A percentile compares a stretch with the other conserved stretches of the same genome.
Evolutionary conservation across 768 basidiomycete genomes (phyloP).

Genomic region (Suillus ampliporus): DNA sequence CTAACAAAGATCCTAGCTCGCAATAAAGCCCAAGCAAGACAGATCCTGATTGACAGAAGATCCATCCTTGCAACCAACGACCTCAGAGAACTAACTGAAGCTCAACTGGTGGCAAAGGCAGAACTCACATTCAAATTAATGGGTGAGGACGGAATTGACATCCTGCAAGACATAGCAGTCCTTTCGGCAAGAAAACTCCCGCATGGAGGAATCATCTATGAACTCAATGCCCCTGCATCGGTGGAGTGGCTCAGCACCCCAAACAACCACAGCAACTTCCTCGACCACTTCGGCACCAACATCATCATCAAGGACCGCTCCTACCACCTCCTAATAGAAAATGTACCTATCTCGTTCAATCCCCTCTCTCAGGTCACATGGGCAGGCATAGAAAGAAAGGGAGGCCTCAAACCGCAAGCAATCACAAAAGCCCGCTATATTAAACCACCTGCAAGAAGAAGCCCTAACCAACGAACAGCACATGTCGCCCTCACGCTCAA

Average conservation of each 20-base stretch:
- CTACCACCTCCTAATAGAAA: conserved; percentile 22
- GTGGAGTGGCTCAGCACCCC: conserved; percentile 23
- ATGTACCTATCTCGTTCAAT: conserved; percentile 26
- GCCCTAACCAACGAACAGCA: too few relatives aligned
- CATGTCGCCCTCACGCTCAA: too few relatives aligned
- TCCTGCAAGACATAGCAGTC: neutral
- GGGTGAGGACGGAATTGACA: neutral
- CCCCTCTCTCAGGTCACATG: conserved; percentile 6
- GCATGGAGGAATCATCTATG: conserved; percentile 21
- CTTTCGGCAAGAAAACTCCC: conserved; percentile 2
- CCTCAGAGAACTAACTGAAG: neutral
- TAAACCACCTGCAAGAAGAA: too few relatives aligned
- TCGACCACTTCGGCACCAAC: neutral
- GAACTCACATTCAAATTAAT: neutral
- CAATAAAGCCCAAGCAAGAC: neutral
- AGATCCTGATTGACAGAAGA: neutral
- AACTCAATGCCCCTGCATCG: conserved; percentile 16
- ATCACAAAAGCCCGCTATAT: too few relatives aligned
- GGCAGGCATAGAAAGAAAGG: too few relatives aligned
- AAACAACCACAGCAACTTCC: conserved; percentile 13
- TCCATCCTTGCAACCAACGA: neutral
- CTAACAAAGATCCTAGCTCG: neutral
- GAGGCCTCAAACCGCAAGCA: too few relatives aligned
- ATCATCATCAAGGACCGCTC: conserved; percentile 8
- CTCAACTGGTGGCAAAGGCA: neutral